These are phyloP conservation scores for Anthracocystis walkeri DNA, from an alignment of 1,284 basidiomycete genomes.

Conservation along the genomic window DNA sequence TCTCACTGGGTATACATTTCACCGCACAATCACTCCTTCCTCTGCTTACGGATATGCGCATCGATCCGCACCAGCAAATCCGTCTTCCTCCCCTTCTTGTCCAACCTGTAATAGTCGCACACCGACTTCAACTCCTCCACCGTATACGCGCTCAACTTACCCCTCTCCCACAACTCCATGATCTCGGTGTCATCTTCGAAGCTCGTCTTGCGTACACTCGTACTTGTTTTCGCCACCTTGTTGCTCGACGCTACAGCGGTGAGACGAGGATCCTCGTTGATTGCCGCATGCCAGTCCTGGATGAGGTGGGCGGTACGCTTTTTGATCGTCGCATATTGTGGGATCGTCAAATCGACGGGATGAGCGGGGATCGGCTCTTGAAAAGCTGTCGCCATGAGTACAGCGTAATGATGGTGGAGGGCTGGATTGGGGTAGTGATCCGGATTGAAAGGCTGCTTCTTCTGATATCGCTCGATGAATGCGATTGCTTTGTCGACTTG, in stretches of 20 bases:
- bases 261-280: constrained; percentile 74
- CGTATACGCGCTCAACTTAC: constrained; percentile 52
- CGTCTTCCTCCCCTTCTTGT: constrained; percentile 60
- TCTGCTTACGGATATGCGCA: constrained; percentile 41
- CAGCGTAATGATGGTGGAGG: constrained; percentile 86
- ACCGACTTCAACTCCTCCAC: constrained; percentile 56
- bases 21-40: constrained; percentile 1
- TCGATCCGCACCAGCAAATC: constrained; percentile 57
- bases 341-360: constrained; percentile 83
- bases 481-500: constrained; percentile 78
- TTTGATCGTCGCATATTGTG: constrained; percentile 82
- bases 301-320: constrained; percentile 82
- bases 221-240: constrained; percentile 33
- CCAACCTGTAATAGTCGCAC: constrained; percentile 56
- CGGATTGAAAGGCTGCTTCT: constrained; percentile 83
- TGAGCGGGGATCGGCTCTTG: constrained; percentile 74
- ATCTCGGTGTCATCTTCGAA: constrained; percentile 54
- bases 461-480: constrained; percentile 83
- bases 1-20: constrained; percentile 6
- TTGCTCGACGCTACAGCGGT: constrained; percentile 3
- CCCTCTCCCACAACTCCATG: constrained; percentile 32
- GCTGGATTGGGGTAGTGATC: constrained; percentile 91
- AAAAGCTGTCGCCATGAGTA: constrained; percentile 90
- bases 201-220: constrained; percentile 29
- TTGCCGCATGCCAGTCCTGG: constrained; percentile 78